Conservation (phyloP, 345 rosid genomes). For the Eucalyptus caleyi region DNA sequence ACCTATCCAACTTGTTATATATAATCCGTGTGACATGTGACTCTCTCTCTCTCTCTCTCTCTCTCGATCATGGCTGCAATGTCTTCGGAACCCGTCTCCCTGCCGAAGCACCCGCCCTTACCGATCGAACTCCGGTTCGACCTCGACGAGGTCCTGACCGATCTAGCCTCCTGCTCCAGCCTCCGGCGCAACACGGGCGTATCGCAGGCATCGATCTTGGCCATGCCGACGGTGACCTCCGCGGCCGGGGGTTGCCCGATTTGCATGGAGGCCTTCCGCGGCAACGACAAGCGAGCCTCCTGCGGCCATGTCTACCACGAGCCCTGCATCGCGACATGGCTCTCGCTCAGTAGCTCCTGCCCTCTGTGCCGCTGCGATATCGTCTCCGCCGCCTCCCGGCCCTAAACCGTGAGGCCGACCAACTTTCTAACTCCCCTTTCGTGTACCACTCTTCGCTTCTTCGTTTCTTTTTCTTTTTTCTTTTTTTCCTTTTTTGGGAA, state of each 20-base stretch:
- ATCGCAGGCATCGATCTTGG: not conserved
- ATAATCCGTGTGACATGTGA: not conserved
- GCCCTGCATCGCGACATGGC: constrained; percentile 10
- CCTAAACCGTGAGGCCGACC: not conserved
- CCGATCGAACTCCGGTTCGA: not conserved
- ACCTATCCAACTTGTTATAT: not conserved
- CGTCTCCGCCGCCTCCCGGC: not conserved
- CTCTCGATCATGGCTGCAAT: not conserved
- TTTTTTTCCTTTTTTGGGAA: not conserved
- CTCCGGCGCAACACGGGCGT: not conserved
- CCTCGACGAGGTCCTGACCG: not conserved
- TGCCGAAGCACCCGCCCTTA: not conserved
- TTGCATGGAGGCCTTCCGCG: constrained; percentile 3
- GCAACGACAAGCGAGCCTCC: not conserved
- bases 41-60: not conserved
- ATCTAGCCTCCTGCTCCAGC: not conserved
- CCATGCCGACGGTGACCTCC: not conserved
- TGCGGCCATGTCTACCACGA: constrained; percentile 15
- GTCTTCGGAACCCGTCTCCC: not conserved
- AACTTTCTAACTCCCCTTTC: not conserved
- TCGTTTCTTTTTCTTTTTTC: not conserved
- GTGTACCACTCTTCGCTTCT: not conserved
- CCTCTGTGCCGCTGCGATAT: constrained; percentile 9
- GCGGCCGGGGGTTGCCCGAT: not conserved
- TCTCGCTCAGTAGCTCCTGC: constrained; percentile 1